Percentiles rank a stretch among this genome's conserved stretches.
Conservation (phyloP, 345 rosid species). For the Cardamine chenopodiifolia region DNA sequence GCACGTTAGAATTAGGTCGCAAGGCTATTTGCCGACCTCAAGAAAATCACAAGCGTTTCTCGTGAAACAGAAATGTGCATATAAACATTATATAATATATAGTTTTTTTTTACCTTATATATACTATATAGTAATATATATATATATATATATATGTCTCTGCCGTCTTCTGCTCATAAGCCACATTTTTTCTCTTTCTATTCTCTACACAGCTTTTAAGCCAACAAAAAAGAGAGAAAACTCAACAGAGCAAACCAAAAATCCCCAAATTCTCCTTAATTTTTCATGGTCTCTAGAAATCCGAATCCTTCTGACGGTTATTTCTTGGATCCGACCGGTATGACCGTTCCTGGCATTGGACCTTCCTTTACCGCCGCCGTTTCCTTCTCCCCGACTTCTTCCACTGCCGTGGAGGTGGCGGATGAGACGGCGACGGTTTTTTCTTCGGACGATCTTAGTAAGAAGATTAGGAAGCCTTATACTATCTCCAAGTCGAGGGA, state of each 20-base stretch:
- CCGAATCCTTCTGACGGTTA: conserved; percentile 65
- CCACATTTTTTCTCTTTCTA: conserved; percentile 19
- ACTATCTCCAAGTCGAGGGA: conserved; percentile 86
- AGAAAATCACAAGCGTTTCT: conserved; percentile 4
- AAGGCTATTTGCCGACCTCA: conserved; percentile 19
- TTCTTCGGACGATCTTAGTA: conserved; percentile 61
- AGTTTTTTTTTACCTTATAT: background rate
- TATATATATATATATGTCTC: background rate
- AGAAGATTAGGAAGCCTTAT: conserved; percentile 85
- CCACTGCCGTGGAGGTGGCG: conserved; percentile 36
- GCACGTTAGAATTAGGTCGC: conserved; percentile 11
- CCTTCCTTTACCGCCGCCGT: conserved; percentile 47
- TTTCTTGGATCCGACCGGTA: conserved; percentile 67
- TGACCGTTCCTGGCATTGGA: conserved; percentile 64
- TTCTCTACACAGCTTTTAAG: conserved; percentile 9
- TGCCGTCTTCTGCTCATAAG: conserved; percentile 14
- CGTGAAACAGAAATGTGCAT: background rate
- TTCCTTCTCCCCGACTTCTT: conserved; percentile 36
- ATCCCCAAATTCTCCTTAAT: background rate
- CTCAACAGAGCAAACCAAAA: background rate
- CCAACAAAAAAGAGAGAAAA: background rate
- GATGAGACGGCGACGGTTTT: conserved; percentile 47
- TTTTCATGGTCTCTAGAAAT: conserved; percentile 63
- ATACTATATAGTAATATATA: background rate
- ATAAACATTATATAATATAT: background rate